phyloP scores from a whole-genome alignment of 352 stramenopile species.

The Blastocystis sp. region DNA sequence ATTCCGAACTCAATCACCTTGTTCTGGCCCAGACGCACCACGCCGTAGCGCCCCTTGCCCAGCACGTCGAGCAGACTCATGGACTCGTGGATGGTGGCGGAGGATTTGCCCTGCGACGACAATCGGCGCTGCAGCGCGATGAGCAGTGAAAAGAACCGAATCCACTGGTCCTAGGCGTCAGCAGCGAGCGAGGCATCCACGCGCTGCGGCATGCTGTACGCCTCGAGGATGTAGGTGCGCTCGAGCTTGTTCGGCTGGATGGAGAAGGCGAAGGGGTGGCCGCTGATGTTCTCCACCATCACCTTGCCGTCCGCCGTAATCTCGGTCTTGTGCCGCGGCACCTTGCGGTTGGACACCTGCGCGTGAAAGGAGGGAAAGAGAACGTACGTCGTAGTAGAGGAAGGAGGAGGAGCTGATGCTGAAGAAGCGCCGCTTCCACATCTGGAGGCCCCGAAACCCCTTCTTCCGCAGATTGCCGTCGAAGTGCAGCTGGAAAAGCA shows the following conservation, averaged over 20 bases:
- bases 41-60: conserved; percentile 42
- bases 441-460: conserved; percentile 51
- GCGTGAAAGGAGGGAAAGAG: not conserved
- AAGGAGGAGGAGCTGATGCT: conserved; percentile 17
- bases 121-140: conserved; percentile 15
- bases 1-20: not conserved
- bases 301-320: conserved; percentile 62
- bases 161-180: conserved; percentile 41
- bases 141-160: conserved; percentile 25
- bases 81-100: conserved; percentile 15
- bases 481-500: conserved; percentile 24
- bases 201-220: conserved; percentile 52
- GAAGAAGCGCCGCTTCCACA: conserved; percentile 65
- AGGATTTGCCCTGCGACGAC: not conserved
- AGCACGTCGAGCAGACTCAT: conserved; percentile 31
- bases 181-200: not conserved
- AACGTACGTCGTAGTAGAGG: conserved; percentile 41
- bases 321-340: not conserved
- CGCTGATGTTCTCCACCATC: conserved; percentile 66
- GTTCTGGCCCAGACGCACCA: conserved; percentile 25
- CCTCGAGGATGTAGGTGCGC: conserved; percentile 36
- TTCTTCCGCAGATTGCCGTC: conserved; percentile 49
- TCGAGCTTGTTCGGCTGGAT: conserved; percentile 50
- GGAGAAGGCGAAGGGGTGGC: conserved; percentile 46
- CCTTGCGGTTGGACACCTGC: conserved; percentile 32